Percentiles rank a stretch among this genome's conserved stretches.
Conservation (phyloP, 169 alveolate genomes). For the Cryptosporidium viatorum region DNA sequence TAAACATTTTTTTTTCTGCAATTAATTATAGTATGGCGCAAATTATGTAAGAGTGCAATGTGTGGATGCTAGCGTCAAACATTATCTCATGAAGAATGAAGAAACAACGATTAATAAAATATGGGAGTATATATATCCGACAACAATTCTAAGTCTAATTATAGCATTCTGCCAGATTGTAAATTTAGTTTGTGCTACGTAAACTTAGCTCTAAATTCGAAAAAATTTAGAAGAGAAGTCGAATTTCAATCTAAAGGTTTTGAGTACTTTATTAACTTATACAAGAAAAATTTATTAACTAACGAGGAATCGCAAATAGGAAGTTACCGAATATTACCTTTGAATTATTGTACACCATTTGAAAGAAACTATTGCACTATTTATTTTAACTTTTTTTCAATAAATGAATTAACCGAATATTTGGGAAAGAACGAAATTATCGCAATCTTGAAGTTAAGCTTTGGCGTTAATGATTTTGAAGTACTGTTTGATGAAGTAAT, state of each 20-base stretch:
- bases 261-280: conserved; percentile 9
- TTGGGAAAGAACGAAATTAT: conserved; percentile 21
- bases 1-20: background rate
- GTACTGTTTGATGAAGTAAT: conserved; percentile 2
- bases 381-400: conserved; percentile 30
- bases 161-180: background rate
- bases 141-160: background rate
- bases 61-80: background rate
- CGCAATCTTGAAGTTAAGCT: background rate
- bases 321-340: conserved; percentile 6
- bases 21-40: background rate
- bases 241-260: background rate
- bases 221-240: background rate
- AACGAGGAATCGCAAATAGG: conserved; percentile 7
- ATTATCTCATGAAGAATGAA: background rate
- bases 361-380: conserved; percentile 15
- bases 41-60: background rate
- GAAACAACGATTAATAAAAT: background rate
- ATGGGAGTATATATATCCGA: conserved; percentile 1
- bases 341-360: conserved; percentile 64
- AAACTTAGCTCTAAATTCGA: background rate
- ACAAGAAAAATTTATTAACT: background rate
- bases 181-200: background rate
- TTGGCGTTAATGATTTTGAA: background rate
- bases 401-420: conserved; percentile 3